phyloP scores from a whole-genome alignment of 805 yeast genomes.

The Sugiyamaella valdiviana region DNA sequence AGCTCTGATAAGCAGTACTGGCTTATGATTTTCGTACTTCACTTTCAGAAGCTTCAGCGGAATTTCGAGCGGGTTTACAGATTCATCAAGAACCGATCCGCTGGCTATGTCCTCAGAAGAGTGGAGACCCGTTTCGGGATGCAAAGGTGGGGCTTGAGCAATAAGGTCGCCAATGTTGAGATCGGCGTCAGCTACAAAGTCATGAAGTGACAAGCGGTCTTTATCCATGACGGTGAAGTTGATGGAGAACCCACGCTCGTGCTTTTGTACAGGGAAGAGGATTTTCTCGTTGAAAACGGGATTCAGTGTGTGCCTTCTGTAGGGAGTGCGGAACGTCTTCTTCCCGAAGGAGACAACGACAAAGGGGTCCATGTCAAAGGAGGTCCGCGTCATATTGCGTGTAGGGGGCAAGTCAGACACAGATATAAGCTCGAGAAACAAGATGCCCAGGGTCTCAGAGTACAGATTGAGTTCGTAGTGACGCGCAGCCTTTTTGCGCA shows the following conservation, averaged over 20 bases:
- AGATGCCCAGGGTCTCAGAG: conserved; percentile 49
- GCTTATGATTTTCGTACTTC: conserved; percentile 37
- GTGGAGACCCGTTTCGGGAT: conserved; percentile 32
- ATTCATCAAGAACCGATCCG: conserved; percentile 6
- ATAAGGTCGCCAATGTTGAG: conserved; percentile 50
- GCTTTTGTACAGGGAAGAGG: conserved; percentile 66
- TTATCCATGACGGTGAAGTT: conserved; percentile 74
- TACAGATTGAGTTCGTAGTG: conserved; percentile 22
- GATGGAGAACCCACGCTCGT: conserved; percentile 60
- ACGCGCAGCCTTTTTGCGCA: background rate
- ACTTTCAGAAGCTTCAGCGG: conserved; percentile 33
- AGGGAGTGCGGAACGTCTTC: conserved; percentile 77
- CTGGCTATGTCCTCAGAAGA: conserved; percentile 13
- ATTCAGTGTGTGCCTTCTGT: conserved; percentile 72
- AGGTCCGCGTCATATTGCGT: conserved; percentile 59
- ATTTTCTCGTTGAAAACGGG: conserved; percentile 79
- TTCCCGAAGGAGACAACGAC: conserved; percentile 87
- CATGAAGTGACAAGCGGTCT: conserved; percentile 77
- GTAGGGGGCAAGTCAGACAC: conserved; percentile 77
- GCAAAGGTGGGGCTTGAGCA: conserved; percentile 29
- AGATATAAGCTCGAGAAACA: conserved; percentile 67
- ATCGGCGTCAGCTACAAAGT: conserved; percentile 64
- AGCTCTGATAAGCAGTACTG: conserved; percentile 53
- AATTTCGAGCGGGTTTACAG: conserved; percentile 27
- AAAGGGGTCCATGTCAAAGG: conserved; percentile 96